Conservation (phyloP, 179 eudicot species). For the Camellia oleifera region DNA sequence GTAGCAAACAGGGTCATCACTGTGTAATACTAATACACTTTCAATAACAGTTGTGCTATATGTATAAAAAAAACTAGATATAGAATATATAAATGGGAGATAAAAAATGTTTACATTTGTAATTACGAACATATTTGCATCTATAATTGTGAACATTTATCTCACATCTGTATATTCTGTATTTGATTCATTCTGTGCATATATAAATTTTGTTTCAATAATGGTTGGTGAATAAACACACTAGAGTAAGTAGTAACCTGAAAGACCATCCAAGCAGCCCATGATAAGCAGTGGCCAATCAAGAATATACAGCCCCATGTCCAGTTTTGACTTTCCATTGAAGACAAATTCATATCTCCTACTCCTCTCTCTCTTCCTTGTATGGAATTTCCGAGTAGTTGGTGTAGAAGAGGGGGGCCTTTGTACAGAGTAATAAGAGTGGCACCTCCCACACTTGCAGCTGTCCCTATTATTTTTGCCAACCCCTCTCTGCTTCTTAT, state of each 20-base stretch:
- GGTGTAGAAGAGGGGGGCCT: conserved; percentile 53
- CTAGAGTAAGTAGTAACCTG: conserved; percentile 33
- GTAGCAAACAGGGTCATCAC: not conserved
- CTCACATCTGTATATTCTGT: too few relatives aligned
- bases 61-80: too few relatives aligned
- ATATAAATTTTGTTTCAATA: too few relatives aligned
- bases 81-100: too few relatives aligned
- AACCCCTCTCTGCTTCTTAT: conserved; percentile 58
- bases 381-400: not conserved
- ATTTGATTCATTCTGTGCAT: too few relatives aligned
- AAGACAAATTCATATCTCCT: not conserved
- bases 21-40: too few relatives aligned
- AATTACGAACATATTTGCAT: too few relatives aligned
- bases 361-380: not conserved
- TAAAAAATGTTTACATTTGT: too few relatives aligned
- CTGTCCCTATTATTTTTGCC: conserved; percentile 74
- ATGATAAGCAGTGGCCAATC: conserved; percentile 71
- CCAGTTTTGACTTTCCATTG: conserved; percentile 42
- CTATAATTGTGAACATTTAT: too few relatives aligned
- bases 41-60: too few relatives aligned
- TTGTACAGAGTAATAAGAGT: conserved; percentile 70
- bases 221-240: too few relatives aligned
- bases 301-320: conserved; percentile 72
- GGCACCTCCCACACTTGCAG: conserved; percentile 83
- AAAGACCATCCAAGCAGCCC: conserved; percentile 90